Conservation (phyloP, 2,329 filamentous ascomycete species). For the Pseudovirgaria hyperparasitica region DNA sequence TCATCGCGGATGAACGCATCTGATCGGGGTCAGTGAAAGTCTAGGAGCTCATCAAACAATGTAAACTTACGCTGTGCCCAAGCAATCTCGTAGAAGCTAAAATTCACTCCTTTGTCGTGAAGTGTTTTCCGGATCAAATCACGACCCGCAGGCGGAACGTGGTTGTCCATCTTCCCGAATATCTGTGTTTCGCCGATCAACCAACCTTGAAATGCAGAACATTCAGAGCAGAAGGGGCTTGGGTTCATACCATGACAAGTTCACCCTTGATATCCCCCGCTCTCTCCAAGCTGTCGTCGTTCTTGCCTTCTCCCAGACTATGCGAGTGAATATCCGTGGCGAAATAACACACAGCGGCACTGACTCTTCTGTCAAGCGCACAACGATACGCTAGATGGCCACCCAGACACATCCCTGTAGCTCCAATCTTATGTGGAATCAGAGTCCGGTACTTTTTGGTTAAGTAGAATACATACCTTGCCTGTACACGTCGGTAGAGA, state of each 20-base stretch:
- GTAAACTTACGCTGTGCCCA: slow-evolving; percentile 65
- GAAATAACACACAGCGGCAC: slow-evolving; percentile 75
- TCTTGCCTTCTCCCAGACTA: slow-evolving; percentile 57
- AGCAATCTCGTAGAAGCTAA: slow-evolving; percentile 80
- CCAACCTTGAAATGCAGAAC: neutral
- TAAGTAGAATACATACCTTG: no score
- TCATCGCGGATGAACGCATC: slow-evolving; percentile 90
- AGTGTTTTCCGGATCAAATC: slow-evolving; percentile 75
- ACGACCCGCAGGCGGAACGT: slow-evolving; percentile 71
- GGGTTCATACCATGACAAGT: slow-evolving; percentile 49
- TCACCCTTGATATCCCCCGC: slow-evolving; percentile 63
- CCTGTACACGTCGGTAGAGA: slow-evolving; percentile 50
- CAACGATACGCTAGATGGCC: slow-evolving; percentile 70
- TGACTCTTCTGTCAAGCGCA: slow-evolving; percentile 63
- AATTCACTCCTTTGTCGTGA: slow-evolving; percentile 59
- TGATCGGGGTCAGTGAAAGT: slow-evolving; percentile 10
- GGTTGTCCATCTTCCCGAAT: slow-evolving; percentile 82
- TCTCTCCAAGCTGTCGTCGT: slow-evolving; percentile 48
- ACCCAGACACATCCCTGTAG: slow-evolving; percentile 85
- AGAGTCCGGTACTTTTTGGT: no score
- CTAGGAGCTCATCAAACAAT: no score
- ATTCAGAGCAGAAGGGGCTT: neutral
- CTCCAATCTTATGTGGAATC: no score
- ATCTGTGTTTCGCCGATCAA: slow-evolving; percentile 38
- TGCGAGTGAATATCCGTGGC: slow-evolving; percentile 79